These are phyloP conservation scores for Fusarium anguioides DNA, from an alignment of 2,329 filamentous ascomycete genomes.

Conservation along the genomic window DNA sequence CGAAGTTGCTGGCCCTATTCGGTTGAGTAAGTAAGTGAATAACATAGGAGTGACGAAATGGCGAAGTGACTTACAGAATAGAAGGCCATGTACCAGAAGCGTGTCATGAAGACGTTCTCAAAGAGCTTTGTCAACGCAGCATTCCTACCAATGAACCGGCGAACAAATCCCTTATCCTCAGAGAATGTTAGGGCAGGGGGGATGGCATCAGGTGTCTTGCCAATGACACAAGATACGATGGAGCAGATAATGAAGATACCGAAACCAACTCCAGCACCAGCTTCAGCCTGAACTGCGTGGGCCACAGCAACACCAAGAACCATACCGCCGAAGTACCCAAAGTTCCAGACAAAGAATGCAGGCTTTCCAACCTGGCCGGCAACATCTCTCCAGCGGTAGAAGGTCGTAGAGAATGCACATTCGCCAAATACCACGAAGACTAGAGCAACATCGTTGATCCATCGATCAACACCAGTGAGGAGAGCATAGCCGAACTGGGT, in stretches of 20 bases:
- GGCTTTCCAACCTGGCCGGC: constrained; percentile 56
- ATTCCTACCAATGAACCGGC: constrained; percentile 48
- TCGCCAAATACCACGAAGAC: constrained; percentile 66
- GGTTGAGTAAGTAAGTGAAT: constrained; percentile 3
- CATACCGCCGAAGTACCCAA: constrained; percentile 65
- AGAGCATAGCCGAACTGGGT: constrained; percentile 68
- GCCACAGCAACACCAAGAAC: constrained; percentile 62
- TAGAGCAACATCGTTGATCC: constrained; percentile 65
- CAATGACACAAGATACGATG: constrained; percentile 53
- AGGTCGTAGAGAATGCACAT: constrained; percentile 62
- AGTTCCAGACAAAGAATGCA: constrained; percentile 59
- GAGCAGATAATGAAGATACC: constrained; percentile 61
- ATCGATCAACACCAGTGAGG: constrained; percentile 64
- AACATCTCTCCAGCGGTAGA: constrained; percentile 64
- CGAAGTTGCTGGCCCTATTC: constrained; percentile 65
- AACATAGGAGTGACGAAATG: not conserved
- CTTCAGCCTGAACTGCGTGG: constrained; percentile 57
- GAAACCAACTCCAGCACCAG: constrained; percentile 63
- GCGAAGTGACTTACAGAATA: constrained; percentile 70
- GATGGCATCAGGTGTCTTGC: constrained; percentile 54
- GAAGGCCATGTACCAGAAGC: constrained; percentile 65
- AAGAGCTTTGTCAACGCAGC: constrained; percentile 47
- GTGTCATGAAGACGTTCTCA: constrained; percentile 50
- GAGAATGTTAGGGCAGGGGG: constrained; percentile 58
- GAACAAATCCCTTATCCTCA: constrained; percentile 48